phyloP scores from a whole-genome alignment of 2,329 filamentous ascomycete genomes.

The Rhinocladiella similis region DNA sequence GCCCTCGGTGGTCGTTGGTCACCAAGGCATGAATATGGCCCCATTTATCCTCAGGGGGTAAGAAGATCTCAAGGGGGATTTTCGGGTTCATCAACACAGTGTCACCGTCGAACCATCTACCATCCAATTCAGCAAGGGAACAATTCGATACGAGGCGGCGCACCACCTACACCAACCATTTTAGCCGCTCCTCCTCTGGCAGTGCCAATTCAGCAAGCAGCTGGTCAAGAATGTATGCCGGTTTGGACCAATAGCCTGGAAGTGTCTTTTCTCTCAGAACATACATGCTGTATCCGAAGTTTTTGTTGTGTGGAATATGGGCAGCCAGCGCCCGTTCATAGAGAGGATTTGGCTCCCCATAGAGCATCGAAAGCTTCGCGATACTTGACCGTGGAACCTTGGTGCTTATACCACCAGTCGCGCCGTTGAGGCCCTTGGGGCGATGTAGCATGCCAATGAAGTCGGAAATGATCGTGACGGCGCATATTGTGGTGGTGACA shows the following conservation, averaged over 20 bases:
- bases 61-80: constrained; percentile 36
- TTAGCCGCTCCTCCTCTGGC: constrained; percentile 32
- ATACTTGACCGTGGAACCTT: constrained; percentile 17
- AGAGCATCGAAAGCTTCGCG: constrained; percentile 39
- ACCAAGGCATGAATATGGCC: constrained; percentile 35
- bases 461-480: constrained; percentile 2
- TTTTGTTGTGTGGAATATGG: constrained; percentile 36
- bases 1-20: constrained; percentile 36
- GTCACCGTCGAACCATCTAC: constrained; percentile 39
- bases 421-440: not conserved
- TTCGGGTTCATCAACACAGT: constrained; percentile 37
- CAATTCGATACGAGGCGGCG: not conserved
- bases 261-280: constrained; percentile 32
- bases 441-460: not conserved
- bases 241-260: constrained; percentile 26
- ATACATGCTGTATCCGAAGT: constrained; percentile 39
- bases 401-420: not conserved
- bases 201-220: constrained; percentile 37
- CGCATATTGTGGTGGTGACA: constrained; percentile 3
- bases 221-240: constrained; percentile 30
- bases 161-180: constrained; percentile 36
- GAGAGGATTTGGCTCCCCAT: constrained; percentile 35
- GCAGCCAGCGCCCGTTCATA: constrained; percentile 40
- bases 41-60: constrained; percentile 34
- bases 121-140: constrained; percentile 27